These are phyloP conservation scores for Echria macrotheca DNA, from an alignment of 495 filamentous ascomycete genomes.

Conservation along the genomic window DNA sequence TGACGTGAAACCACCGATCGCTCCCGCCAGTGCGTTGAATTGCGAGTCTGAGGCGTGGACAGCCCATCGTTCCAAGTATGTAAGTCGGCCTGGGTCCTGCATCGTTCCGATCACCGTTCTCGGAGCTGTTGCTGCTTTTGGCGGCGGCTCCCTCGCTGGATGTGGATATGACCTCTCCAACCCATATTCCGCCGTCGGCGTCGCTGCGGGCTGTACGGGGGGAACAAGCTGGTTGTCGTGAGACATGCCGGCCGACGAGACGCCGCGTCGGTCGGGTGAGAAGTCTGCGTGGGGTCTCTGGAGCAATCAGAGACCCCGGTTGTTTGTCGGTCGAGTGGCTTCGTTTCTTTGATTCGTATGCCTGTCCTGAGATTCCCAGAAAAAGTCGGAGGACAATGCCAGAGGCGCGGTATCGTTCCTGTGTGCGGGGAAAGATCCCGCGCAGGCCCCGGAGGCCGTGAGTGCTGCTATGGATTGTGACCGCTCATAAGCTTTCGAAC, in stretches of 20 bases:
- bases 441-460: constrained; percentile 44
- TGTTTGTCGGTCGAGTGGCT: neutral
- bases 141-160: constrained; percentile 6
- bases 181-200: constrained; percentile 40
- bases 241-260: constrained; percentile 40
- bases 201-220: constrained; percentile 28
- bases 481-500: constrained; percentile 38
- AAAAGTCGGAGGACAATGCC: neutral
- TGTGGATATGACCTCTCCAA: constrained; percentile 17
- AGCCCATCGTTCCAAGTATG: constrained; percentile 53
- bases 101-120: constrained; percentile 17
- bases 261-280: constrained; percentile 13
- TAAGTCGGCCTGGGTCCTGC: constrained; percentile 37
- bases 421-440: constrained; percentile 52
- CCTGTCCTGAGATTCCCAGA: neutral
- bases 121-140: constrained; percentile 2
- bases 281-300: constrained; percentile 11
- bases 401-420: constrained; percentile 26
- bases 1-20: constrained; percentile 80
- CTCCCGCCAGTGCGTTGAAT: constrained; percentile 69
- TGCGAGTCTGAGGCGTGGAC: constrained; percentile 41
- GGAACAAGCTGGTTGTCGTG: constrained; percentile 34
- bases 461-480: constrained; percentile 40
- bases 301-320: constrained; percentile 10
- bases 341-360: neutral